These are phyloP conservation scores for Kalmanozyma brasiliensis DNA, from an alignment of 1,284 basidiomycete genomes.

Conservation along the genomic window DNA sequence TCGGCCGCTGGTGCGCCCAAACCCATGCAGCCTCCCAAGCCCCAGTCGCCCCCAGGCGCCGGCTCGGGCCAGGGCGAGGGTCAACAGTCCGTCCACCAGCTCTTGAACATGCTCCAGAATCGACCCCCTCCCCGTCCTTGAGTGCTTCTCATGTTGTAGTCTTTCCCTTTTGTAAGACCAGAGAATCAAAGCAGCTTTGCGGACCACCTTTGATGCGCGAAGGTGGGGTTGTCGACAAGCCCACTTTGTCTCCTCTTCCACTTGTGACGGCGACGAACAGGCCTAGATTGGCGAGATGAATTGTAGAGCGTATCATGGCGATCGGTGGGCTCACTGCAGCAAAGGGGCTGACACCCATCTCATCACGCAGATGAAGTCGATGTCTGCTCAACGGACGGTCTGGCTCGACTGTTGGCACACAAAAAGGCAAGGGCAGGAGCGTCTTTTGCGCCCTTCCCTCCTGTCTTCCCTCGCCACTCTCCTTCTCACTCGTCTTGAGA, in stretches of 20 bases:
- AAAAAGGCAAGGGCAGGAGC: neutral
- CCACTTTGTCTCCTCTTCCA: too few relatives aligned
- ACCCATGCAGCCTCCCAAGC: conserved; percentile 37
- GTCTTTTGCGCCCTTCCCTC: neutral
- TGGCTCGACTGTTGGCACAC: too few relatives aligned
- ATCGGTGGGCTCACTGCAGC: too few relatives aligned
- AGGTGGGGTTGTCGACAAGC: too few relatives aligned
- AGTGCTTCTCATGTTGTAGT: neutral
- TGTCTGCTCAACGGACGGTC: too few relatives aligned
- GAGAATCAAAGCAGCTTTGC: too few relatives aligned
- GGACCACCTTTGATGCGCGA: too few relatives aligned
- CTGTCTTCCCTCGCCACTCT: neutral
- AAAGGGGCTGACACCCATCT: neutral
- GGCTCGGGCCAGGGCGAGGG: conserved; percentile 28
- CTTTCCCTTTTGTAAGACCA: neutral
- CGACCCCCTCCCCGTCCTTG: conserved; percentile 35
- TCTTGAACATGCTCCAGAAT: conserved; percentile 48
- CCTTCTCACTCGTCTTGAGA: too few relatives aligned
- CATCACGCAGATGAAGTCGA: conserved; percentile 7
- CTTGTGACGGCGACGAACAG: neutral
- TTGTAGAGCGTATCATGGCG: too few relatives aligned
- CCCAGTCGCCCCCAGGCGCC: conserved; percentile 29
- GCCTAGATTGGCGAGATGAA: neutral
- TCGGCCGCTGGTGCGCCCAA: conserved; percentile 45
- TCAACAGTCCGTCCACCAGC: conserved; percentile 45